Evolutionary conservation across 1,139 yeast species (phyloP).

Genomic region (Nakaseomyces kungkrabaensis): DNA sequence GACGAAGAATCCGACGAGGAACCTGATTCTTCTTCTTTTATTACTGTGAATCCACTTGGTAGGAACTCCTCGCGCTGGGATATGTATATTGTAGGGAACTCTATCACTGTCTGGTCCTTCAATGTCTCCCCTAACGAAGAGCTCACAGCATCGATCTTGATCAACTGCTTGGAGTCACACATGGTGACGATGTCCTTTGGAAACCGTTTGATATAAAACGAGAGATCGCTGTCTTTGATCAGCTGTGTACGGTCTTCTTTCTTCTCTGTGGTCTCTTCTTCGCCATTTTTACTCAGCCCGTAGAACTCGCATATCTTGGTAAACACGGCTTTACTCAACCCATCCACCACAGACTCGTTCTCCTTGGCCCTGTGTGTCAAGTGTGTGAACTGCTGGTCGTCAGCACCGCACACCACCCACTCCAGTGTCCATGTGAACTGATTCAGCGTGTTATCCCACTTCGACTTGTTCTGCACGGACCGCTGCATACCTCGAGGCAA

Average conservation of each 20-base stretch:
- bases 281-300: slow-evolving; percentile 6
- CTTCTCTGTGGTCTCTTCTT: slow-evolving; percentile 6
- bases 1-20: slow-evolving; percentile 16
- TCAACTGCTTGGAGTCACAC: slow-evolving; percentile 22
- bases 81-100: slow-evolving; percentile 63
- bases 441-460: slow-evolving; percentile 57
- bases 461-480: slow-evolving; percentile 54
- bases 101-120: slow-evolving; percentile 52
- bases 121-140: slow-evolving; percentile 37
- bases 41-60: slow-evolving; percentile 11
- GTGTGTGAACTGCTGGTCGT: slow-evolving; percentile 27
- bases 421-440: slow-evolving; percentile 74
- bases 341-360: slow-evolving; percentile 19
- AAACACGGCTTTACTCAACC: slow-evolving; percentile 23
- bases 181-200: slow-evolving; percentile 17
- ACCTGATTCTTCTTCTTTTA: slow-evolving; percentile 8
- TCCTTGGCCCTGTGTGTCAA: slow-evolving; percentile 39
- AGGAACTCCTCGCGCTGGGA: slow-evolving; percentile 20
- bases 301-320: slow-evolving; percentile 20
- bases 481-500: slow-evolving; percentile 76
- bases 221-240: slow-evolving; percentile 11
- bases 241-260: slow-evolving; percentile 15
- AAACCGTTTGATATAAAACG: slow-evolving; percentile 24
- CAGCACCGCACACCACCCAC: slow-evolving; percentile 41
- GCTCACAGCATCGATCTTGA: slow-evolving; percentile 13